A percentile compares a stretch with the other conserved stretches of the same genome.
phyloP scores from a whole-genome alignment of 2,329 filamentous ascomycete genomes.

The Lanzia echinophila region DNA sequence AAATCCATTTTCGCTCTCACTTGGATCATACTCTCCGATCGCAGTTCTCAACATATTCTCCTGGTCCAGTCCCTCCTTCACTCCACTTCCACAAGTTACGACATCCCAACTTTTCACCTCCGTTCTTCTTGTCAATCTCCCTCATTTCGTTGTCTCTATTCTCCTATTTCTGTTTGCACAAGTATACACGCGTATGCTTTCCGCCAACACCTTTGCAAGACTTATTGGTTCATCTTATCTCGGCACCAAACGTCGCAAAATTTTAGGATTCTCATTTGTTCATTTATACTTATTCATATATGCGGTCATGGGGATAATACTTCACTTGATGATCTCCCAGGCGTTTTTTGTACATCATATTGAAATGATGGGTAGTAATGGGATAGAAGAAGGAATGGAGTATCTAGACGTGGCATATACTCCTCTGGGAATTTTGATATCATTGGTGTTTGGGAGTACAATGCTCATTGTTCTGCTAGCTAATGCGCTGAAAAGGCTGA shows the following conservation, averaged over 20 bases:
- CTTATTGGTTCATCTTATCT: background rate
- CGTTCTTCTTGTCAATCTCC: constrained; percentile 38
- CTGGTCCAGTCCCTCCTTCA: background rate
- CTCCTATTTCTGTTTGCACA: constrained; percentile 40
- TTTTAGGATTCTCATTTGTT: background rate
- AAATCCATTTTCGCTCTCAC: background rate
- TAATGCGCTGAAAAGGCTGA: constrained; percentile 14
- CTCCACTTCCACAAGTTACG: background rate
- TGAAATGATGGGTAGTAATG: background rate
- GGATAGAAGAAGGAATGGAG: background rate
- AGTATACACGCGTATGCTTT: constrained; percentile 40
- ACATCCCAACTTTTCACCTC: constrained; percentile 11
- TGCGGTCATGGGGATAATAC: background rate
- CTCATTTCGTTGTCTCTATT: constrained; percentile 41
- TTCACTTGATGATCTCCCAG: constrained; percentile 1
- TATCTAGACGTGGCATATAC: constrained; percentile 5
- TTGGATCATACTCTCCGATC: background rate
- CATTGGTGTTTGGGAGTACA: background rate
- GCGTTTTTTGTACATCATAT: constrained; percentile 4
- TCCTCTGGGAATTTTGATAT: constrained; percentile 1
- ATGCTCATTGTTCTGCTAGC: background rate
- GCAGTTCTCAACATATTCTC: background rate
- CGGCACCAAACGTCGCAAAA: background rate
- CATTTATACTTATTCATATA: background rate
- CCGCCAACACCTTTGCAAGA: constrained; percentile 37